These are phyloP conservation scores for Talaromyces sp. DNA, from an alignment of 2,329 filamentous ascomycete genomes.

Conservation along the genomic window DNA sequence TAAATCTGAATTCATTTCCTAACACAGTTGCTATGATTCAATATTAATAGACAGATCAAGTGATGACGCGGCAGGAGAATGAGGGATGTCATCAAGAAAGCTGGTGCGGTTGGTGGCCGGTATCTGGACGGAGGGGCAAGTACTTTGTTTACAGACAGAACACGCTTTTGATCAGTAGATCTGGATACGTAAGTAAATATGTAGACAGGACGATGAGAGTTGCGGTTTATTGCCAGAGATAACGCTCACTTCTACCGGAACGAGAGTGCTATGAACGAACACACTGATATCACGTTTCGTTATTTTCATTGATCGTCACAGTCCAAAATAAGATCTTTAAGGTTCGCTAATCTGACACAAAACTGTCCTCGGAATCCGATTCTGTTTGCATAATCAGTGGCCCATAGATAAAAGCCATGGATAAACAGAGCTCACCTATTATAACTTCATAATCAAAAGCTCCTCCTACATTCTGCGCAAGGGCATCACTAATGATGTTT, in stretches of 20 bases:
- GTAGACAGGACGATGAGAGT: neutral
- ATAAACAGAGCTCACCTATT: neutral
- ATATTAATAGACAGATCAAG: neutral
- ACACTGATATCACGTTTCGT: neutral
- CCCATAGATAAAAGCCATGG: neutral
- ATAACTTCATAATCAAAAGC: conserved; percentile 25
- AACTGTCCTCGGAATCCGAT: conserved; percentile 10
- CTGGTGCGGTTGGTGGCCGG: neutral
- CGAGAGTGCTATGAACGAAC: neutral
- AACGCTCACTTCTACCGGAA: neutral
- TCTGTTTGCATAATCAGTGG: neutral
- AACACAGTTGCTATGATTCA: neutral
- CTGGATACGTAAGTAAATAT: neutral
- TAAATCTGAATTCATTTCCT: neutral
- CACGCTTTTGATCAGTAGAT: neutral
- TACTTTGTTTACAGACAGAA: neutral
- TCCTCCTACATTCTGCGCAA: conserved; percentile 23
- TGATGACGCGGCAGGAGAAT: neutral
- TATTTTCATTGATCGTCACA: neutral
- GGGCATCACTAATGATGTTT: conserved; percentile 28
- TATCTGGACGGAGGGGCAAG: neutral
- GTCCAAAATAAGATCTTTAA: neutral
- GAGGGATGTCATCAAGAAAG: conserved; percentile 1
- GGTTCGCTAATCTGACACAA: neutral
- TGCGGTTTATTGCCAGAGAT: neutral